Conservation (phyloP, 2,329 filamentous ascomycete genomes). For the Aspergillus fischeri region DNA sequence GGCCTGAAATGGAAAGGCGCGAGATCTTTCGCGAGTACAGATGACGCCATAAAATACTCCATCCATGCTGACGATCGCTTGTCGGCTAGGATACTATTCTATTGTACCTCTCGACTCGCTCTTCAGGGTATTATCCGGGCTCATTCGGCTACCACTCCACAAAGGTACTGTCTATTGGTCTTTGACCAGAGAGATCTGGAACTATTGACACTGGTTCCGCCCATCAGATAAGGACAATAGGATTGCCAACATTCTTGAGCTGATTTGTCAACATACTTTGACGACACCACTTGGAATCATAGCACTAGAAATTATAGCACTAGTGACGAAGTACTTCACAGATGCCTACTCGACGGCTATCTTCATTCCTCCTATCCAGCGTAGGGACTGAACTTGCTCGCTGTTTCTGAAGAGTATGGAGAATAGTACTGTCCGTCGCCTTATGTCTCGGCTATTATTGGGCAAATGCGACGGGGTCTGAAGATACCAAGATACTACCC, state of each 20-base stretch:
- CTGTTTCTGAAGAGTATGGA: background rate
- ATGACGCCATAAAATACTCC: background rate
- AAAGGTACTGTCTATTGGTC: too few relatives aligned
- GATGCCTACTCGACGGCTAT: background rate
- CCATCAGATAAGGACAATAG: background rate
- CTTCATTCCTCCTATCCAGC: background rate
- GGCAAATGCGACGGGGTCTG: background rate
- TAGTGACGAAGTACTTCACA: background rate
- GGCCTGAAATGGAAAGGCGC: slow-evolving; percentile 12
- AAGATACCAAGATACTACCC: background rate
- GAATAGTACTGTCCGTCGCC: background rate
- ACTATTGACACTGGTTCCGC: background rate
- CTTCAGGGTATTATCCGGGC: too few relatives aligned
- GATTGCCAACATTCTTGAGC: background rate
- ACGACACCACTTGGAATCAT: background rate
- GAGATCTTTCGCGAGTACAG: slow-evolving; percentile 1
- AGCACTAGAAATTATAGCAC: background rate
- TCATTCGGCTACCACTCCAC: too few relatives aligned
- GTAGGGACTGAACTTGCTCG: too few relatives aligned
- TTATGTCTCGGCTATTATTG: background rate
- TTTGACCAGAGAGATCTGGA: background rate
- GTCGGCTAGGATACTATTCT: background rate
- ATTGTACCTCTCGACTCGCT: background rate
- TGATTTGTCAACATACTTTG: background rate
- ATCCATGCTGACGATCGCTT: background rate